Conservation (phyloP, 305 asterid genomes). For the Solanum aculeatissimum region DNA sequence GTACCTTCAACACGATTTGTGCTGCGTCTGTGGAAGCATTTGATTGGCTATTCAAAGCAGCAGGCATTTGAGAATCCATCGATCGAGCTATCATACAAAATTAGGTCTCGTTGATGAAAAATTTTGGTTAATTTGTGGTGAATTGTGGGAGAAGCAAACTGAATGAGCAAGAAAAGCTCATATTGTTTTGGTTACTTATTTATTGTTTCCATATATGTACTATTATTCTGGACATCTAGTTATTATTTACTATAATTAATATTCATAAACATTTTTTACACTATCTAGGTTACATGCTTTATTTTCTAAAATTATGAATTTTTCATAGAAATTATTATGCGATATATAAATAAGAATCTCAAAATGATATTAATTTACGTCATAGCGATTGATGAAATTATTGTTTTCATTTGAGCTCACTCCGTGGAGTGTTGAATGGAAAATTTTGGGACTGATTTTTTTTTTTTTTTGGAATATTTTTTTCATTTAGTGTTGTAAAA, state of each 20-base stretch:
- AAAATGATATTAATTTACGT: neutral
- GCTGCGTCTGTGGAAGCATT: slow-evolving; percentile 19
- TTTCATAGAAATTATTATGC: neutral
- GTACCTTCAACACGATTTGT: slow-evolving; percentile 36
- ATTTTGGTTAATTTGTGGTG: neutral
- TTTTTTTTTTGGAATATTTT: too few relatives aligned
- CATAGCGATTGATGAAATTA: neutral
- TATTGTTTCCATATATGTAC: neutral
- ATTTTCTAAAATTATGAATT: neutral
- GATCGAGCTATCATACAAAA: neutral
- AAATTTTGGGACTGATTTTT: too few relatives aligned
- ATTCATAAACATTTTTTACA: neutral
- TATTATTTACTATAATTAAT: neutral
- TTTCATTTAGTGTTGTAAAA: too few relatives aligned
- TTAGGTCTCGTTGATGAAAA: too few relatives aligned
- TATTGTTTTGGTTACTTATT: neutral
- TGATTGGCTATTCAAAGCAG: slow-evolving; percentile 13
- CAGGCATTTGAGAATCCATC: slow-evolving; percentile 29
- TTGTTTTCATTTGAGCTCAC: too few relatives aligned
- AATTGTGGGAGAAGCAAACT: neutral
- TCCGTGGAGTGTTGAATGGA: too few relatives aligned
- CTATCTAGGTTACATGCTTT: neutral
- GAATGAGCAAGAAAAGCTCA: slow-evolving; percentile 36
- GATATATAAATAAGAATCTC: neutral
- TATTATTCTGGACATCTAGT: neutral